These are phyloP conservation scores for Thalia dealbata DNA, from an alignment of 176 grass and related monocot species.

Conservation along the genomic window DNA sequence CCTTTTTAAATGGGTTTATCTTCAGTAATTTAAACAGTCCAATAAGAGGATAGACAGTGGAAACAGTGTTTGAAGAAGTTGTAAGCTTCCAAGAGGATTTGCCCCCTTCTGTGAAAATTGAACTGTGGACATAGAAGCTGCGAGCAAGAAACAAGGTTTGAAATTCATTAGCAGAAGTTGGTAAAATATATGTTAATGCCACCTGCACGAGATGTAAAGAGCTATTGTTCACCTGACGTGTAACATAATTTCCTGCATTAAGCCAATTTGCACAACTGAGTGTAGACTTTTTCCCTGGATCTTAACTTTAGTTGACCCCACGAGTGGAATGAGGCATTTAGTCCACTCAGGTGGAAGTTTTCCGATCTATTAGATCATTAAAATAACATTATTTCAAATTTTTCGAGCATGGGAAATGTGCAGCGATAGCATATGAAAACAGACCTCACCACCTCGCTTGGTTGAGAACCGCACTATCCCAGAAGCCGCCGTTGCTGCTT, in stretches of 20 bases:
- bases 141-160: neutral
- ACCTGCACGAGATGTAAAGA: neutral
- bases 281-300: constrained; percentile 42
- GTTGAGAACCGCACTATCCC: constrained; percentile 87
- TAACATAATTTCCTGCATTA: constrained; percentile 71
- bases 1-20: constrained; percentile 46
- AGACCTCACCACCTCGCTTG: constrained; percentile 71
- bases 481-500: constrained; percentile 33
- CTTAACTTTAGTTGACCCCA: constrained; percentile 74
- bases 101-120: constrained; percentile 39
- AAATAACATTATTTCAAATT: neutral
- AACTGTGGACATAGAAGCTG: constrained; percentile 82
- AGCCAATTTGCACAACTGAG: constrained; percentile 32
- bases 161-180: neutral
- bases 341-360: constrained; percentile 59
- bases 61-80: constrained; percentile 27
- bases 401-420: neutral
- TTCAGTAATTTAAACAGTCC: constrained; percentile 56
- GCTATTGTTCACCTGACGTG: constrained; percentile 47
- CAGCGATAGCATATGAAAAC: neutral
- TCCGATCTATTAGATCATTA: constrained; percentile 42
- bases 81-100: constrained; percentile 34
- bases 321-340: constrained; percentile 59
- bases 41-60: constrained; percentile 39
- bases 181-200: neutral